phyloP scores from a whole-genome alignment of 129 eudicot genomes.

The Flaveria robusta region DNA sequence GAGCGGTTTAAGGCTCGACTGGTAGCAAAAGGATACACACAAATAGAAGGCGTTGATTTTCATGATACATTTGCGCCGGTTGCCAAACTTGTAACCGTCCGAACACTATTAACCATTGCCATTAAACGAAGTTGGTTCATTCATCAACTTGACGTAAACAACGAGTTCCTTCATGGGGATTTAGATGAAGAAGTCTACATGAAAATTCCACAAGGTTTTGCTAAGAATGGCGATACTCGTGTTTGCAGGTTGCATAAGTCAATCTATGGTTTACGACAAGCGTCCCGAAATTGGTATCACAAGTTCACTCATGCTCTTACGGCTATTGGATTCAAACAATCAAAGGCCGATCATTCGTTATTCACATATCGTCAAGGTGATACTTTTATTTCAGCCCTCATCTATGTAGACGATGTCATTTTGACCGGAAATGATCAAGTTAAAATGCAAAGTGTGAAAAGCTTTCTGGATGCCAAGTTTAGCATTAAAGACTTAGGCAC shows the following conservation, averaged over 20 bases:
- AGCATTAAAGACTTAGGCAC: constrained; percentile 5
- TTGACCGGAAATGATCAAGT: not conserved
- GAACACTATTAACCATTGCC: not conserved
- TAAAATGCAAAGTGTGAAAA: not conserved
- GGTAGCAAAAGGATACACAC: not conserved
- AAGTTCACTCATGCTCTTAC: not conserved
- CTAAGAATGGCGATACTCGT: not conserved
- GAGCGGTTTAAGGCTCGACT: not conserved
- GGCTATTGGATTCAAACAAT: not conserved
- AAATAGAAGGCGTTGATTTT: not conserved
- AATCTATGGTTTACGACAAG: not conserved
- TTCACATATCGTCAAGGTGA: not conserved
- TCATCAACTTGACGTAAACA: not conserved
- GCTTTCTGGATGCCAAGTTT: not conserved
- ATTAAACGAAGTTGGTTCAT: not conserved
- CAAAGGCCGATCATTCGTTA: not conserved
- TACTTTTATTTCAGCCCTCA: not conserved
- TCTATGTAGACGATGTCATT: constrained; percentile 20
- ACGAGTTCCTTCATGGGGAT: not conserved
- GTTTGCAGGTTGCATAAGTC: not conserved
- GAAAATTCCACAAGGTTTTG: not conserved
- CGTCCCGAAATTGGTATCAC: not conserved
- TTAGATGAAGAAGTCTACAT: not conserved
- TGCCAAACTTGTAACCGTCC: not conserved
- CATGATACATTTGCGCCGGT: constrained; percentile 8